Percentiles rank a stretch among this genome's conserved stretches.
These are phyloP conservation scores for Rhynchospora pubera DNA, from an alignment of 176 grass and related monocot genomes.

Conservation along the genomic window DNA sequence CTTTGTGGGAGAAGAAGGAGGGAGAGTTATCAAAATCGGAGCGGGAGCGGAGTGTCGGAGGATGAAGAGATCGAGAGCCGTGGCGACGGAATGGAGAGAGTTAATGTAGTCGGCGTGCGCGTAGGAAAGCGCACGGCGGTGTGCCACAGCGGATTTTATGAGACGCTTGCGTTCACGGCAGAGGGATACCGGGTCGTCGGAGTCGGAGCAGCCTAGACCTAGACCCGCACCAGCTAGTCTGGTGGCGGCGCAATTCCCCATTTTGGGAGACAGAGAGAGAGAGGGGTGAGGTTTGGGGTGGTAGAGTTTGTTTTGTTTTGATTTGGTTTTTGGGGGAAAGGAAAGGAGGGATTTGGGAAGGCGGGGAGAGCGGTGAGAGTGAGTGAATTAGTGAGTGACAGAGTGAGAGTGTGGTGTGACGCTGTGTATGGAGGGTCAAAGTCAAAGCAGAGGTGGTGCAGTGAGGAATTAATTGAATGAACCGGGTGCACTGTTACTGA, in stretches of 20 bases:
- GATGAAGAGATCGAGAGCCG: constrained; percentile 70
- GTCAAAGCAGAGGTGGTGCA: constrained; percentile 49
- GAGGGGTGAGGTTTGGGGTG: no score
- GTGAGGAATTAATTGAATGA: background rate
- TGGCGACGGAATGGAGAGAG: constrained; percentile 59
- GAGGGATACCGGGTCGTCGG: constrained; percentile 63
- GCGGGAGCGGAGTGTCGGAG: constrained; percentile 70
- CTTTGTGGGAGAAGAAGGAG: constrained; percentile 48
- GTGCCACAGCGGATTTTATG: constrained; percentile 62
- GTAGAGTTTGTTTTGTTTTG: background rate
- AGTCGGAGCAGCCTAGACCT: constrained; percentile 26
- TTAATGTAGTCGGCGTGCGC: constrained; percentile 58
- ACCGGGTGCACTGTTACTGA: background rate
- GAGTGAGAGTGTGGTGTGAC: background rate
- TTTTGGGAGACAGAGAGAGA: constrained; percentile 1
- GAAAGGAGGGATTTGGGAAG: background rate
- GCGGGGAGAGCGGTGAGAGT: background rate
- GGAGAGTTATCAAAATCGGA: constrained; percentile 79
- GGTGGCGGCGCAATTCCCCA: constrained; percentile 93
- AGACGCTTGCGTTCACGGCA: constrained; percentile 86
- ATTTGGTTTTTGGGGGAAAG: constrained; percentile 33
- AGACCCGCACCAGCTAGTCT: constrained; percentile 48
- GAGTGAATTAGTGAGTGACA: background rate
- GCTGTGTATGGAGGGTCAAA: constrained; percentile 35
- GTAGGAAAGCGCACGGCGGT: constrained; percentile 48